Conservation (phyloP, 73 alveolate genomes). For the Tetrahymena thermophila region DNA sequence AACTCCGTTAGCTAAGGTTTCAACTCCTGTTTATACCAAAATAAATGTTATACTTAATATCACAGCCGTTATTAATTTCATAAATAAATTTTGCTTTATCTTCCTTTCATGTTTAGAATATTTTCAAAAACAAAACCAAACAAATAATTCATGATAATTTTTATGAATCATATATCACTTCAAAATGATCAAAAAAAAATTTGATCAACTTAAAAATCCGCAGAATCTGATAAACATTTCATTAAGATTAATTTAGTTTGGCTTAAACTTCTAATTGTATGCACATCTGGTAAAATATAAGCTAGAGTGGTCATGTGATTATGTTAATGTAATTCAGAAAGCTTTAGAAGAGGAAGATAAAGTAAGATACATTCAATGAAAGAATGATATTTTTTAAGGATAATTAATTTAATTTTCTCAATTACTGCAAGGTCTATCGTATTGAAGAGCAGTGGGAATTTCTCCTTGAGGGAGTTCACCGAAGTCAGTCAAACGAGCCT, state of each 20-base stretch:
- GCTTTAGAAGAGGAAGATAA: slow-evolving; percentile 20
- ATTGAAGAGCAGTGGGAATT: slow-evolving; percentile 78
- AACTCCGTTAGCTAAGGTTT: slow-evolving; percentile 3
- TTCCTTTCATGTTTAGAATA: not conserved
- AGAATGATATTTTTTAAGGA: slow-evolving; percentile 4
- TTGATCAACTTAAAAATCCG: not conserved
- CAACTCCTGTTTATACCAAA: not conserved
- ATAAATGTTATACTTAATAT: not conserved
- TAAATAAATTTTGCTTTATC: not conserved
- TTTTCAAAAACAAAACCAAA: not conserved
- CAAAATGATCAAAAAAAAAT: not conserved
- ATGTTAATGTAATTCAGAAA: slow-evolving; percentile 18
- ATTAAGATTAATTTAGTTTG: not conserved
- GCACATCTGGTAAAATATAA: not conserved
- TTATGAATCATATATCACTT: not conserved
- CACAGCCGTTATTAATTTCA: no score
- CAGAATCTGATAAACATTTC: not conserved
- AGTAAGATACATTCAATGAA: slow-evolving; percentile 21
- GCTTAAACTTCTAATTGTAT: not conserved
- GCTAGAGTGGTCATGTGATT: slow-evolving; percentile 5
- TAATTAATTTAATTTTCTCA: not conserved
- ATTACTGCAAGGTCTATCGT: slow-evolving; percentile 75
- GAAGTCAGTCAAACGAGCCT: slow-evolving; percentile 62
- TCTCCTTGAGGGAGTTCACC: slow-evolving; percentile 77
- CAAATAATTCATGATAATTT: not conserved